These are phyloP conservation scores for Ceratobasidium sp. DNA, from an alignment of 1,284 basidiomycete genomes.

Conservation along the genomic window DNA sequence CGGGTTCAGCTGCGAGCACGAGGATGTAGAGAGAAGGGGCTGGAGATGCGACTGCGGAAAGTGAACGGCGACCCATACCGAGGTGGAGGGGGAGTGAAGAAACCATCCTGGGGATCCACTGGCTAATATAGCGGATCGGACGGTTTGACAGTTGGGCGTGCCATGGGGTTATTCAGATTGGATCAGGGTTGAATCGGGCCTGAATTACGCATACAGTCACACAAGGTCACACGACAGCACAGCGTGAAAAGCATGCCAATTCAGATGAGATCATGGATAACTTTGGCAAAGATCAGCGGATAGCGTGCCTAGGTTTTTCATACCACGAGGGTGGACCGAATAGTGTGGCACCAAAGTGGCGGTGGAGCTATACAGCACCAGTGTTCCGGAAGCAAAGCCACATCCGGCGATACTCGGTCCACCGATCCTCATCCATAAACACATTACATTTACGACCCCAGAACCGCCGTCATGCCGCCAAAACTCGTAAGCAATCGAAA, in stretches of 20 bases:
- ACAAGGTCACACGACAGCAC: too few species aligned
- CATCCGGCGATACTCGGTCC: slow-evolving; percentile 15
- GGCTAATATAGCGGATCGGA: neutral
- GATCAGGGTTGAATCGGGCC: too few species aligned
- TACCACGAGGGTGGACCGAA: too few species aligned
- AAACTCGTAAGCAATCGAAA: slow-evolving; percentile 69
- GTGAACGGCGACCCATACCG: slow-evolving; percentile 11
- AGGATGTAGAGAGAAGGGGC: neutral
- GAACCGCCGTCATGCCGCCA: slow-evolving; percentile 73
- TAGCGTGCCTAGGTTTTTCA: too few species aligned
- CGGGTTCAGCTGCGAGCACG: neutral
- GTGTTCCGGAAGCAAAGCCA: slow-evolving; percentile 28
- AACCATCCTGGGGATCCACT: neutral
- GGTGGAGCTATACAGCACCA: slow-evolving; percentile 27
- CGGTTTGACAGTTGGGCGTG: neutral
- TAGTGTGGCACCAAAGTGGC: neutral
- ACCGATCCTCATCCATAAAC: slow-evolving; percentile 18
- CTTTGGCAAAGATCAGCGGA: too few species aligned
- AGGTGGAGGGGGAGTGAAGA: neutral
- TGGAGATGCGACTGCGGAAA: neutral
- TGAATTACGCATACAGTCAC: too few species aligned
- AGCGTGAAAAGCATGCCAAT: too few species aligned
- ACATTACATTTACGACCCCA: slow-evolving; percentile 51
- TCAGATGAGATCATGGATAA: too few species aligned
- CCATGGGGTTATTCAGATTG: too few species aligned